Percentiles rank a stretch among this genome's conserved stretches.
phyloP scores from a whole-genome alignment of 2,329 filamentous ascomycete species.

The Botrytis hyacinthi region DNA sequence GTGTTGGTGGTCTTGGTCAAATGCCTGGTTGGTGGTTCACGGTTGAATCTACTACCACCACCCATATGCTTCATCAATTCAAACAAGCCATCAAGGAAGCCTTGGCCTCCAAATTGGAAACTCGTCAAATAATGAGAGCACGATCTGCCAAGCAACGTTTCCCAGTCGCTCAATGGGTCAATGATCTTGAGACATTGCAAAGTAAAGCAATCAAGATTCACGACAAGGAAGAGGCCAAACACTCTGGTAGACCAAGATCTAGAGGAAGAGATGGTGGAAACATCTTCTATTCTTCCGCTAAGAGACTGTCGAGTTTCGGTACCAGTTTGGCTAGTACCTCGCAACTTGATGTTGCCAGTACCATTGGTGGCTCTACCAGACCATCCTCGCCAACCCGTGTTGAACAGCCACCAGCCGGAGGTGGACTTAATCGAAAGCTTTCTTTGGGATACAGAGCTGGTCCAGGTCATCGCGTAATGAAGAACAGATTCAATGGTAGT shows the following conservation, averaged over 20 bases:
- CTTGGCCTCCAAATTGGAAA: constrained; percentile 54
- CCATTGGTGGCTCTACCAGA: constrained; percentile 6
- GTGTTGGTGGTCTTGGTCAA: constrained; percentile 65
- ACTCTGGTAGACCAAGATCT: constrained; percentile 20
- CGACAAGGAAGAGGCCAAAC: constrained; percentile 17
- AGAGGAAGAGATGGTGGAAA: constrained; percentile 18
- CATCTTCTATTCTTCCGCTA: not conserved
- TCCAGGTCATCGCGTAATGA: constrained; percentile 19
- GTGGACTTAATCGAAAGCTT: constrained; percentile 16
- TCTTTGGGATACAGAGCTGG: constrained; percentile 21
- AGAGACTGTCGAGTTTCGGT: constrained; percentile 19
- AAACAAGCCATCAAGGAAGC: constrained; percentile 62
- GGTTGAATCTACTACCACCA: constrained; percentile 61
- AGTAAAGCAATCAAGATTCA: constrained; percentile 52
- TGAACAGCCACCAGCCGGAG: constrained; percentile 16
- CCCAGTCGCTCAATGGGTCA: constrained; percentile 65
- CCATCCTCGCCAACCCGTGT: constrained; percentile 10
- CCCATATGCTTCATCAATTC: constrained; percentile 64
- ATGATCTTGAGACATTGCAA: constrained; percentile 62
- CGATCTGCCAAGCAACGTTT: constrained; percentile 64
- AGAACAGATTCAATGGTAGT: not conserved
- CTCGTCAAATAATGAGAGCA: constrained; percentile 61
- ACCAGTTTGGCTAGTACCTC: constrained; percentile 17
- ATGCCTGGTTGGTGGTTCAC: constrained; percentile 74
- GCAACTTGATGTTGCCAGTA: constrained; percentile 21